Base-by-base conservation (phyloP, 345 rosid genomes). In the Boechera retrofracta region DNA sequence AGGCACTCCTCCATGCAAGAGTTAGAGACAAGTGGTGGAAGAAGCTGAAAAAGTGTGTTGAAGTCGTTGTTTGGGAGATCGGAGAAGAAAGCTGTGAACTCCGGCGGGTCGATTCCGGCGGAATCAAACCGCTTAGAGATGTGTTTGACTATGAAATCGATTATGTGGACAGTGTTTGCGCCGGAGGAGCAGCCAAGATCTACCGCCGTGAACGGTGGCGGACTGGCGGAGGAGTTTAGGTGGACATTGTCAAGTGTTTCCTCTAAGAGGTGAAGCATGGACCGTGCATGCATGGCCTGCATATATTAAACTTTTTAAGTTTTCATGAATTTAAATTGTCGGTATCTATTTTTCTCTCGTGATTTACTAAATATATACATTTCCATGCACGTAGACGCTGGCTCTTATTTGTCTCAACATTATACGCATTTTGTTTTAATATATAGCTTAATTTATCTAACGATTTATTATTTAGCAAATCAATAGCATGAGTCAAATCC, bases 151-250 rank as follows among this genome's bases (percentile, higher is more conserved):
- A 94, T 94, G 44, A 88, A 86, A 45, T 89, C 88, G 35, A 94
- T 71, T 57, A 81, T 77, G 82, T 81, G 77, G 75, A 94, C 64
- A 10, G 97, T 89, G 88, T 94, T 94, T 77, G 52, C 81, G 10
- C 98, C 93, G 45, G 89, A 85, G 3, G 97, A 94, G 66, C 98
- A 94, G 3, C 98, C 98, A n/a, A 94, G 78, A 82, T 94, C 98
- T 41, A 83, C 98, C 48, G 93, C 89, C 51, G 84, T 85, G 79
- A 94, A 94, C 10, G 96, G 90, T 47, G 83, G 69, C 4, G 77
- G 73, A 10, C 6, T 59, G 18, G 80, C 86, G 2, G 91, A 75
- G 4, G 89, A 79, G 73, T 47, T 82, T 1, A 94, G 86, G 5
- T 79, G 83, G 24, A 92, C 91, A 42, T 68, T 64, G 75, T 92